Base-by-base conservation (phyloP, 768 basidiomycete species). In the Termitomyces sp. region DNA sequence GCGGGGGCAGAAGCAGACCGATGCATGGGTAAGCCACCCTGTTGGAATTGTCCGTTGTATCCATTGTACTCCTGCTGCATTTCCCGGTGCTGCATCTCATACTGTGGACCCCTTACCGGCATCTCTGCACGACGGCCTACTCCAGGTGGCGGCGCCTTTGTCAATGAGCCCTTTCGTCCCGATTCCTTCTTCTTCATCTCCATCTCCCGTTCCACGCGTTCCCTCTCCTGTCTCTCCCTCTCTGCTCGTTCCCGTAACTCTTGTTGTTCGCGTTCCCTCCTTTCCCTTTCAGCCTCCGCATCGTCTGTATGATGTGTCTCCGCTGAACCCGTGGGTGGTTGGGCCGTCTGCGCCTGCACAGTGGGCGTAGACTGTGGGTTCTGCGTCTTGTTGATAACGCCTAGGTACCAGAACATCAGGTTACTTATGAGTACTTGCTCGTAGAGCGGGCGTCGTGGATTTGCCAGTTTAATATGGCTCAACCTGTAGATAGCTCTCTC, bases 321-420 rank as follows among this genome's bases (percentile, higher is more conserved):
- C 64, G 72, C 71, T 40, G 76, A 75, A 56, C 72, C 68, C 54
- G 35, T 50, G 50, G 68, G 62, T 42, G 71, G 55, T 39, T 68
- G 70, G 5, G 71, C 61, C 8, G 55, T 66, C 13, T 70, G 71
- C 18, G 69, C 72, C 15, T 70, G 71, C 18, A 70, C 72, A 42
- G 69, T 71, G 33, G 75, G 65, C 42, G 80, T 66, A 13, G 77
- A 71, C 4, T 78, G 73, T 15, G 81, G 77, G 56, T 70, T 83
- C 68, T 88, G 89, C 20, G 92, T 85, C 75, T 96, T 95, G 75
- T 98, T 97, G 76, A 98, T 98, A 66, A 98, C 89, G 13, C 96
- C 94, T 40, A 99, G 83, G 72, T 98, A 99, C 97, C 97, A 99
- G 81, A 99, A 98, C 94, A 96, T 97, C 68, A 94, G 78, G 71